Evolutionary conservation across 192 early-diverging fungal species (phyloP).

Genomic region (Umbelopsis ramanniana): DNA sequence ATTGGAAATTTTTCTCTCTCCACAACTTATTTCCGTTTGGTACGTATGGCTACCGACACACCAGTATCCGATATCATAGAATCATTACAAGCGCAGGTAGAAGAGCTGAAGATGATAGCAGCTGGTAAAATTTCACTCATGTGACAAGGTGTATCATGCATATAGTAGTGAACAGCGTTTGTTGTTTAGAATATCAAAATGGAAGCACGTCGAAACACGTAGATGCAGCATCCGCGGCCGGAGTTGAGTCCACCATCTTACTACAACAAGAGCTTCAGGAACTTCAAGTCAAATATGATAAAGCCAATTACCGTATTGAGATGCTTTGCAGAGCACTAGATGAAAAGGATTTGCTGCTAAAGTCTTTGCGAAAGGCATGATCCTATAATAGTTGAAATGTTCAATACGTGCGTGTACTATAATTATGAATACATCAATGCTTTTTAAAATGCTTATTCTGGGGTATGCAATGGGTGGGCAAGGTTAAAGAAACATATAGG

Average conservation of each 20-base stretch:
- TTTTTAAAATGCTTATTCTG: too few relatives aligned
- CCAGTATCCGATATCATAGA: conserved; percentile 29
- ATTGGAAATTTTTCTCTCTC: background rate
- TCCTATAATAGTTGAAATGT: too few relatives aligned
- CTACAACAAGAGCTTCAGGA: conserved; percentile 18
- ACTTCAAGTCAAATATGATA: conserved; percentile 16
- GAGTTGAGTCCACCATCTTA: background rate
- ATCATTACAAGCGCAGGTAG: conserved; percentile 27
- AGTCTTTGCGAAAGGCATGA: background rate
- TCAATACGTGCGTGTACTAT: too few relatives aligned
- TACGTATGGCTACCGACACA: background rate
- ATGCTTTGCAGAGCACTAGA: conserved; percentile 30
- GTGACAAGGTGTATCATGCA: background rate
- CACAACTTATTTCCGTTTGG: background rate
- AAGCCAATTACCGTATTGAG: conserved; percentile 33
- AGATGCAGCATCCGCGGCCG: background rate
- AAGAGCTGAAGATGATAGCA: conserved; percentile 24
- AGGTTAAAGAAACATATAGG: background rate
- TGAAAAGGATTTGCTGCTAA: conserved; percentile 19
- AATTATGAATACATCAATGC: too few relatives aligned
- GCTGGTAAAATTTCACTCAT: background rate
- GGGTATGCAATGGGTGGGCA: background rate
- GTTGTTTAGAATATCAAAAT: background rate
- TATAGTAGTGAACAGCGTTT: too few relatives aligned
- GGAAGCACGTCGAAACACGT: background rate